phyloP scores from a whole-genome alignment of 2,329 filamentous ascomycete species.

The Fusarium gaditjirri region DNA sequence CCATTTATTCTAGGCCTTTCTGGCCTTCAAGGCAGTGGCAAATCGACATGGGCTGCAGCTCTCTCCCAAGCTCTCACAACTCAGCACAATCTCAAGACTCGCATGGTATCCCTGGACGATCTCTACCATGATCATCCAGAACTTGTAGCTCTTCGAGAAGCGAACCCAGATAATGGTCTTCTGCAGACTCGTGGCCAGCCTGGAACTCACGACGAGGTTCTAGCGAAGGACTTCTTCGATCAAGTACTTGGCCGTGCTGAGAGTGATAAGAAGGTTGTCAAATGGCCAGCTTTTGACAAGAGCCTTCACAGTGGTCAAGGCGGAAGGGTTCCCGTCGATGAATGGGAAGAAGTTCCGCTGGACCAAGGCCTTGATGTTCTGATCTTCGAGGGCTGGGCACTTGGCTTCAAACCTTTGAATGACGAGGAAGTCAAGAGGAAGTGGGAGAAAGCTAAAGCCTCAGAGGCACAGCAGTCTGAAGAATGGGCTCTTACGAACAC shows the following conservation, averaged over 20 bases:
- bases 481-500: conserved; percentile 19
- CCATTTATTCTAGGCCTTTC: conserved; percentile 40
- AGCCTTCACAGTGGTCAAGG: conserved; percentile 37
- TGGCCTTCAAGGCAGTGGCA: conserved; percentile 42
- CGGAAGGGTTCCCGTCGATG: conserved; percentile 25
- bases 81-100: conserved; percentile 31
- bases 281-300: conserved; percentile 42
- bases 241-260: background rate
- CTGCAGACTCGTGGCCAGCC: conserved; percentile 38
- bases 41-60: conserved; percentile 43
- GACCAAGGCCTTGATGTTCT: conserved; percentile 31
- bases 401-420: conserved; percentile 35
- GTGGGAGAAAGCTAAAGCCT: conserved; percentile 28
- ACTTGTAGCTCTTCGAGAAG: conserved; percentile 31
- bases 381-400: conserved; percentile 43
- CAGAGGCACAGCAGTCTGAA: background rate
- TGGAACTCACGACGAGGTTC: conserved; percentile 36
- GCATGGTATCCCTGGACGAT: conserved; percentile 36
- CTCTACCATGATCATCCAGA: conserved; percentile 34
- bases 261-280: background rate
- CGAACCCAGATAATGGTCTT: conserved; percentile 31
- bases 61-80: conserved; percentile 24
- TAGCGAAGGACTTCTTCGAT: conserved; percentile 24
- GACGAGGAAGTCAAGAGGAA: conserved; percentile 20
- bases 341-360: conserved; percentile 32